Evolutionary conservation across 768 basidiomycete species (phyloP).

Genomic region (Paxillus ammoniavirescens): DNA sequence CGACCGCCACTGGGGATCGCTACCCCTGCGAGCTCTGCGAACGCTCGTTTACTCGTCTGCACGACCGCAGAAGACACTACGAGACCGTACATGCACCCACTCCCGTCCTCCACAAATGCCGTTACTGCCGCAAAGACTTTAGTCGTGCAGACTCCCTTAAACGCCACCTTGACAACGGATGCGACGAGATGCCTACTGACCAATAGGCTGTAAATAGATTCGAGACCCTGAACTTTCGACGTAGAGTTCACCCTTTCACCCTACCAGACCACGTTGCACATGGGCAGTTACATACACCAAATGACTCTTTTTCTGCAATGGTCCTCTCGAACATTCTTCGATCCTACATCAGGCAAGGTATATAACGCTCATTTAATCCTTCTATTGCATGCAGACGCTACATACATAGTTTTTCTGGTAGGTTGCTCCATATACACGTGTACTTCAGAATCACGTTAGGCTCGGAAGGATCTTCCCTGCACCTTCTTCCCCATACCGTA

Average conservation of each 20-base stretch:
- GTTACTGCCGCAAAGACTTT: conserved; percentile 74
- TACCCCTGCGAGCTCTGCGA: conserved; percentile 73
- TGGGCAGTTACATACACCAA: not conserved
- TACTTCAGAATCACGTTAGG: conserved; percentile 8
- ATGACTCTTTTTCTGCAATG: too few relatives aligned
- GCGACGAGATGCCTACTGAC: conserved; percentile 55
- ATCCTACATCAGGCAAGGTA: not conserved
- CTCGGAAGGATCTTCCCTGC: conserved; percentile 14
- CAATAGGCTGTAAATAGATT: conserved; percentile 22
- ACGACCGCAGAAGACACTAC: conserved; percentile 80
- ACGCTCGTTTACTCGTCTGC: conserved; percentile 76
- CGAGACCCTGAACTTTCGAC: not conserved
- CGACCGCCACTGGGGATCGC: conserved; percentile 46
- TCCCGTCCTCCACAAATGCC: conserved; percentile 67
- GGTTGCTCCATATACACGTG: conserved; percentile 7
- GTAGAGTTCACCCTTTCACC: not conserved
- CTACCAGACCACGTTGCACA: not conserved
- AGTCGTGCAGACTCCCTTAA: conserved; percentile 80
- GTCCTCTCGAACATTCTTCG: not conserved
- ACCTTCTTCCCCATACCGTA: not conserved
- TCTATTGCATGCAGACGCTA: not conserved
- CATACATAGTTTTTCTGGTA: not conserved
- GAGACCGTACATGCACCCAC: conserved; percentile 71
- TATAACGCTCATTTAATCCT: conserved; percentile 1
- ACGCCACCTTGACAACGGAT: conserved; percentile 80